Conservation (phyloP, 1,139 yeast species). For the Kodamaea anthophila region DNA sequence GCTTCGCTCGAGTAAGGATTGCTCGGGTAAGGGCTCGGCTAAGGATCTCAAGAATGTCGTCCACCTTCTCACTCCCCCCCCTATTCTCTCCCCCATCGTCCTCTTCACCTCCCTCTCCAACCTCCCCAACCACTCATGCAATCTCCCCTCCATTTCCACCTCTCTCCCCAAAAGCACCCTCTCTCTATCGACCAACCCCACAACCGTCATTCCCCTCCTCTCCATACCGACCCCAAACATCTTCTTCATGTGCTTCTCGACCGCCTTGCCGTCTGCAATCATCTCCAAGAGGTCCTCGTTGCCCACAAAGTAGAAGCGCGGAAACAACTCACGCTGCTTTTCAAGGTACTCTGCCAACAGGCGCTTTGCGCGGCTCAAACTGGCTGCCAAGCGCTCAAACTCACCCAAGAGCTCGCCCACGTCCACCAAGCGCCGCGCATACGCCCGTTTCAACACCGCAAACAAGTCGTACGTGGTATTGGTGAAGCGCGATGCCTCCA, state of each 20-base stretch:
- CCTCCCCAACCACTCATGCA: conserved; percentile 59
- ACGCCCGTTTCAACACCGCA: conserved; percentile 44
- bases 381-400: conserved; percentile 49
- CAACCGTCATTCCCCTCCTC: conserved; percentile 34
- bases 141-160: conserved; percentile 38
- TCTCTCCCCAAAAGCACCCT: conserved; percentile 36
- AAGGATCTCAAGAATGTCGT: too few species aligned
- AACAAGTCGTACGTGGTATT: conserved; percentile 60
- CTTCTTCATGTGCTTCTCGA: conserved; percentile 53
- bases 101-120: conserved; percentile 51
- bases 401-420: conserved; percentile 45
- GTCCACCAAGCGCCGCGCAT: conserved; percentile 45
- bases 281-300: conserved; percentile 85
- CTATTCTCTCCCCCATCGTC: conserved; percentile 33
- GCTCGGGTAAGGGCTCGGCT: too few species aligned
- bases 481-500: conserved; percentile 64
- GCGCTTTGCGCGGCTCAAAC: conserved; percentile 52
- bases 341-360: conserved; percentile 78
- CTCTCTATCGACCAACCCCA: conserved; percentile 65
- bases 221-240: conserved; percentile 54
- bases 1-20: conserved; percentile 8
- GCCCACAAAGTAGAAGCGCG: conserved; percentile 83
- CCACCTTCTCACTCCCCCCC: too few species aligned
- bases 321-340: conserved; percentile 68
- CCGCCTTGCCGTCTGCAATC: conserved; percentile 59